A percentile compares a stretch with the other conserved stretches of the same genome.
phyloP scores from a whole-genome alignment of 192 early-diverging fungal species.

The Coemansia sp. region DNA sequence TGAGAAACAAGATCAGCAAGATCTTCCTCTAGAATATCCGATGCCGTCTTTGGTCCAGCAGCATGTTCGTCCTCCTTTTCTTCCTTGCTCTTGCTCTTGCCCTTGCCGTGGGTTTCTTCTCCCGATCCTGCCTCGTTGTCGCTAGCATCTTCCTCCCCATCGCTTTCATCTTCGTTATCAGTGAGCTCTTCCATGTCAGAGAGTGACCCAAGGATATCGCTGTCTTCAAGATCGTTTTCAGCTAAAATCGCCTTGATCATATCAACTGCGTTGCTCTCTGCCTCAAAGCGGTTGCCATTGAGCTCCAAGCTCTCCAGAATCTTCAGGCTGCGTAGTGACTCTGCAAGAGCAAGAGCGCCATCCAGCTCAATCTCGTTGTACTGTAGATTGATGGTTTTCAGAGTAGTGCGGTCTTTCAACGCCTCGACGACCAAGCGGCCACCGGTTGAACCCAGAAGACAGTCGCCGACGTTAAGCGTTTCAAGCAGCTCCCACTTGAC shows the following conservation, averaged over 20 bases:
- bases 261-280: conserved; percentile 77
- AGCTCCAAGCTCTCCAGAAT: conserved; percentile 70
- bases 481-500: conserved; percentile 76
- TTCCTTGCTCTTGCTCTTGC: conserved; percentile 7
- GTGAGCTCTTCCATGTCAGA: conserved; percentile 91
- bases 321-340: conserved; percentile 66
- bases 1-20: conserved; percentile 47
- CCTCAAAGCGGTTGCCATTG: conserved; percentile 90
- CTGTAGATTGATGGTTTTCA: conserved; percentile 69
- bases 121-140: conserved; percentile 56
- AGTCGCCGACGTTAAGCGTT: conserved; percentile 86
- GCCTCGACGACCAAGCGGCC: conserved; percentile 65
- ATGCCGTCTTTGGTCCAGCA: conserved; percentile 30
- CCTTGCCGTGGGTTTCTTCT: conserved; percentile 32
- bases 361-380: conserved; percentile 89
- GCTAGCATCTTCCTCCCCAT: conserved; percentile 54
- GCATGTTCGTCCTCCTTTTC: conserved; percentile 13
- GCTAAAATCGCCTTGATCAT: conserved; percentile 68
- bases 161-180: conserved; percentile 71
- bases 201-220: conserved; percentile 77
- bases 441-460: conserved; percentile 77
- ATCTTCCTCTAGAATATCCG: conserved; percentile 29
- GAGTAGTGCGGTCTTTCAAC: conserved; percentile 58
- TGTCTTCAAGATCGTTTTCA: conserved; percentile 67
- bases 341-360: conserved; percentile 67